phyloP scores from a whole-genome alignment of 73 alveolate genomes.

The Effrenium voratum region DNA sequence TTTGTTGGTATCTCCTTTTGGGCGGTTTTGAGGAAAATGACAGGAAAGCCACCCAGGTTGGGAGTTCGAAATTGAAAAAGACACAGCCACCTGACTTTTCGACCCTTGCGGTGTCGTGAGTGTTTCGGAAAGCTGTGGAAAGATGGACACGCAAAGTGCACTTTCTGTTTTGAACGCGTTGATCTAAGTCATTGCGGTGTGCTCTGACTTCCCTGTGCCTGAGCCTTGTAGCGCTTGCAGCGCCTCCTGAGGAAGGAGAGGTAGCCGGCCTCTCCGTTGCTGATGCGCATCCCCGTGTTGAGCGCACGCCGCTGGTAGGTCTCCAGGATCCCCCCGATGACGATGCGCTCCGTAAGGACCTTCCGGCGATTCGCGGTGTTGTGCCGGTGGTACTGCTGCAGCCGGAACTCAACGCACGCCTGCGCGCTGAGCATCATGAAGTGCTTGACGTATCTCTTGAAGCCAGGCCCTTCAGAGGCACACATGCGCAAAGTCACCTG shows the following conservation, averaged over 20 bases:
- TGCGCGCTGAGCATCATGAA: conserved; percentile 72
- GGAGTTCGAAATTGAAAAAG: too few relatives aligned
- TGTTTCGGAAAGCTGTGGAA: too few relatives aligned
- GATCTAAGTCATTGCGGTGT: too few relatives aligned
- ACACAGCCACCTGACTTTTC: too few relatives aligned
- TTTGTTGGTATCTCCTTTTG: too few relatives aligned
- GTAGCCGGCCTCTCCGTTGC: conserved; percentile 52
- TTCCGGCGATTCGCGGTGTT: conserved; percentile 70
- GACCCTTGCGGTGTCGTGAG: too few relatives aligned
- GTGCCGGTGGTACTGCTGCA: conserved; percentile 68
- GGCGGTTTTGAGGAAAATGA: too few relatives aligned
- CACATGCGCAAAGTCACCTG: conserved; percentile 78
- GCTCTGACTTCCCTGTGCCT: too few relatives aligned
- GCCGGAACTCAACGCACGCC: conserved; percentile 75
- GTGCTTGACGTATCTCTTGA: conserved; percentile 73
- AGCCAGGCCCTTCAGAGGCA: conserved; percentile 93
- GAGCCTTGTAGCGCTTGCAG: conserved; percentile 53
- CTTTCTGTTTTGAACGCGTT: too few relatives aligned
- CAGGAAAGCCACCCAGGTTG: too few relatives aligned
- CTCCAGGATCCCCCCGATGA: conserved; percentile 85
- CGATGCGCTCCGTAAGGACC: conserved; percentile 86
- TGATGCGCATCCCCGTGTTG: conserved; percentile 74
- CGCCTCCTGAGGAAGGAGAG: conserved; percentile 56
- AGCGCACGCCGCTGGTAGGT: neutral
- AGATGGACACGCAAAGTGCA: too few relatives aligned